A percentile compares a stretch with the other conserved stretches of the same genome.
Evolutionary conservation across 2,329 filamentous ascomycete genomes (phyloP).

Genomic region (Pyricularia sp.): DNA sequence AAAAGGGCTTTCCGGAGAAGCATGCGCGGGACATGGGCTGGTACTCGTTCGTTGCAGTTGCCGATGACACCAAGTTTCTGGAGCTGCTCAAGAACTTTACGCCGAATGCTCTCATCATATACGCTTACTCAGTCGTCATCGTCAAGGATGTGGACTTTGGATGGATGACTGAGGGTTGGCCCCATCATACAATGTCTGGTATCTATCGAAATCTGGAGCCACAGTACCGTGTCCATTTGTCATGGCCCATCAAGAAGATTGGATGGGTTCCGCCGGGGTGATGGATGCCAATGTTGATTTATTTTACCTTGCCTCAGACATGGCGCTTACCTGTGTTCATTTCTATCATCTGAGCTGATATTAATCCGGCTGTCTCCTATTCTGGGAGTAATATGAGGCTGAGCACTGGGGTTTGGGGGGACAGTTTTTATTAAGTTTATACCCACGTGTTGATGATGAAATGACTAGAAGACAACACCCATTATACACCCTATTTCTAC

Average conservation of each 20-base stretch:
- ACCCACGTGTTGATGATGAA: background rate
- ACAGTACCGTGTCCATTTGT: conserved; percentile 1
- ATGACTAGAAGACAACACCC: background rate
- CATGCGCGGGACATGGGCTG: background rate
- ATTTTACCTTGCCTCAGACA: background rate
- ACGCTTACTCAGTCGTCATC: conserved; percentile 1
- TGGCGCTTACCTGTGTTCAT: background rate
- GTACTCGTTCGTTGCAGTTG: background rate
- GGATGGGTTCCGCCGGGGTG: conserved; percentile 4
- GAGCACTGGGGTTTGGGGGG: background rate
- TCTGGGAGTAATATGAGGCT: background rate
- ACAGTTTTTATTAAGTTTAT: background rate
- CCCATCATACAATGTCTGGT: conserved; percentile 1
- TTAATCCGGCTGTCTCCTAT: background rate
- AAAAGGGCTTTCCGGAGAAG: background rate
- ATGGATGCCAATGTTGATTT: background rate
- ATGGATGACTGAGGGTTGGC: conserved; percentile 4
- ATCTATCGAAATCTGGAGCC: background rate
- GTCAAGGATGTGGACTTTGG: conserved; percentile 4
- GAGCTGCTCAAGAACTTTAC: background rate
- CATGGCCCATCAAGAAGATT: conserved; percentile 3
- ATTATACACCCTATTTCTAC: background rate
- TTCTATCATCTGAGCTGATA: background rate
- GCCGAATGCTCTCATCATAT: conserved; percentile 2
- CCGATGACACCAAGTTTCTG: background rate